Percentiles rank a stretch among this genome's conserved stretches.
These are phyloP conservation scores for Zasmidium cellare DNA, from an alignment of 2,329 filamentous ascomycete genomes.

Conservation along the genomic window DNA sequence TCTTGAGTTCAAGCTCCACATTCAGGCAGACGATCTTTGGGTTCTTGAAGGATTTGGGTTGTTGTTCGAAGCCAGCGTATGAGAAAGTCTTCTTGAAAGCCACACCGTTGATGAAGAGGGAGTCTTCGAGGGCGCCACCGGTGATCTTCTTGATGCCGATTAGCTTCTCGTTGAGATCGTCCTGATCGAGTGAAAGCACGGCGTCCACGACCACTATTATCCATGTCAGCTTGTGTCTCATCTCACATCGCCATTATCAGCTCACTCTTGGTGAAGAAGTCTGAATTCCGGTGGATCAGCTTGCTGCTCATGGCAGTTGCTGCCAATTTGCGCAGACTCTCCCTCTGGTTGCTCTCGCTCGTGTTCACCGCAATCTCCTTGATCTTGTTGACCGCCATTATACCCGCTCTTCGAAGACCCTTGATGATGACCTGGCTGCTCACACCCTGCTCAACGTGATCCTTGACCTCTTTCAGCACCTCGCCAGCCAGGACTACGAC, in stretches of 20 bases:
- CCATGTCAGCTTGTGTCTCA: slow-evolving; percentile 32
- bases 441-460: slow-evolving; percentile 93
- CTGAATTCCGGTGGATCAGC: slow-evolving; percentile 94
- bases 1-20: slow-evolving; percentile 97
- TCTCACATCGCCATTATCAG: slow-evolving; percentile 8
- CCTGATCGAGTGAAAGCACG: slow-evolving; percentile 90
- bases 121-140: slow-evolving; percentile 92
- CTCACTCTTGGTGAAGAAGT: slow-evolving; percentile 96
- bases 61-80: slow-evolving; percentile 98
- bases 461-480: slow-evolving; percentile 94
- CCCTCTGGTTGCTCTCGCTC: slow-evolving; percentile 76
- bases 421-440: slow-evolving; percentile 98
- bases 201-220: slow-evolving; percentile 90
- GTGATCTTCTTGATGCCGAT: slow-evolving; percentile 99
- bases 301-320: slow-evolving; percentile 99
- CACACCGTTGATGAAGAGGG: slow-evolving; percentile 94
- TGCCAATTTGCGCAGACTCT: slow-evolving; percentile 86
- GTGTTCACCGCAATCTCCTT: slow-evolving; percentile 94
- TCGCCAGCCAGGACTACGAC: slow-evolving; percentile 97
- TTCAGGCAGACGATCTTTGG: slow-evolving; percentile 97
- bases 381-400: slow-evolving; percentile 96
- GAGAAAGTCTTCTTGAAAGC: slow-evolving; percentile 99
- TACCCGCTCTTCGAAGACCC: slow-evolving; percentile 81
- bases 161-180: slow-evolving; percentile 95
- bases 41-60: slow-evolving; percentile 91